Conservation (phyloP, 352 stramenopile genomes). For the Poterioochromonas sp. region DNA sequence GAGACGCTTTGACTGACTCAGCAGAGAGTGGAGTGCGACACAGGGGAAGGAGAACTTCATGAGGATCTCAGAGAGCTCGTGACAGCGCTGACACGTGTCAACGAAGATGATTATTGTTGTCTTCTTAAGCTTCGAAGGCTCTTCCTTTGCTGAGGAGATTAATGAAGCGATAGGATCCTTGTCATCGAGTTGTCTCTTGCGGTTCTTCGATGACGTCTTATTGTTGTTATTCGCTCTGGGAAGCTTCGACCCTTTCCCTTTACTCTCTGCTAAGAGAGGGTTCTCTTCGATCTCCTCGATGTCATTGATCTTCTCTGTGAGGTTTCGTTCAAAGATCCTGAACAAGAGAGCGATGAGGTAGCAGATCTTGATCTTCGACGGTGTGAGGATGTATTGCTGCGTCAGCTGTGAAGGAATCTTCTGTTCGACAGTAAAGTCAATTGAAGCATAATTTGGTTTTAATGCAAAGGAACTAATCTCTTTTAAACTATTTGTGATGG, state of each 20-base stretch:
- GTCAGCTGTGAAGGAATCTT: conserved; percentile 78
- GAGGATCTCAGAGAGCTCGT: conserved; percentile 74
- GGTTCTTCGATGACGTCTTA: background rate
- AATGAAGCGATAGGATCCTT: conserved; percentile 54
- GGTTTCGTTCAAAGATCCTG: conserved; percentile 47
- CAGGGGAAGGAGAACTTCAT: conserved; percentile 68
- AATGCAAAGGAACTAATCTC: conserved; percentile 48
- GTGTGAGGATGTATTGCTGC: conserved; percentile 97
- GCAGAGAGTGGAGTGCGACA: conserved; percentile 87
- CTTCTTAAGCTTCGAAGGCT: conserved; percentile 44
- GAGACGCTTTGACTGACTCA: conserved; percentile 82
- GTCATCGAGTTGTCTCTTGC: conserved; percentile 36
- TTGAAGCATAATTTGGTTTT: conserved; percentile 41
- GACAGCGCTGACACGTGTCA: conserved; percentile 84
- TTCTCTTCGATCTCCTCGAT: background rate
- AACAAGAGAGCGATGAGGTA: conserved; percentile 81
- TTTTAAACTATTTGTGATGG: conserved; percentile 84
- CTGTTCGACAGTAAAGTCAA: conserved; percentile 53
- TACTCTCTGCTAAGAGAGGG: background rate
- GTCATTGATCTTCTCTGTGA: background rate
- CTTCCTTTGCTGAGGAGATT: too few species aligned
- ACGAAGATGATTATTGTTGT: conserved; percentile 93
- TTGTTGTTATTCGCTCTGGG: background rate
- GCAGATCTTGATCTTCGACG: conserved; percentile 84
- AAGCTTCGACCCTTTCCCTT: background rate